These are phyloP conservation scores for Bruguiera sexangula DNA, from an alignment of 345 rosid species.

Conservation along the genomic window DNA sequence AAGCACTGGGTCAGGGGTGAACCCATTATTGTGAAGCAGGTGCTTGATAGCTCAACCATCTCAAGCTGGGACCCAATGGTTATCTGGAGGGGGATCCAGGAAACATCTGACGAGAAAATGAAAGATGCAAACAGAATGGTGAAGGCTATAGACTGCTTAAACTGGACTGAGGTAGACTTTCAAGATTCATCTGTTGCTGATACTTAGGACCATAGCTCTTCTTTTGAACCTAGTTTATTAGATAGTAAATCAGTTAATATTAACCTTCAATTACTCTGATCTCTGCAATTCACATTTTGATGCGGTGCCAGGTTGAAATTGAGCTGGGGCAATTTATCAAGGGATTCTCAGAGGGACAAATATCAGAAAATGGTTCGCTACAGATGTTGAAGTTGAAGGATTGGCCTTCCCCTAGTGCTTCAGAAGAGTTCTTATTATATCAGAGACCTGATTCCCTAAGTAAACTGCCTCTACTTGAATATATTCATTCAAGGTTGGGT, in stretches of 20 bases:
- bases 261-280: slow-evolving; percentile 11
- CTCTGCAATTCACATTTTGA: slow-evolving; percentile 8
- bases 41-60: slow-evolving; percentile 56
- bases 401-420: slow-evolving; percentile 92
- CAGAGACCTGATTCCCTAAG: slow-evolving; percentile 84
- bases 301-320: slow-evolving; percentile 62
- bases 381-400: slow-evolving; percentile 77
- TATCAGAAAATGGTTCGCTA: slow-evolving; percentile 44
- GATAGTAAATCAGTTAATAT: slow-evolving; percentile 1
- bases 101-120: slow-evolving; percentile 62
- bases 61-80: slow-evolving; percentile 79
- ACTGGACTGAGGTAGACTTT: slow-evolving; percentile 65
- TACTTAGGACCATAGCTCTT: slow-evolving; percentile 14
- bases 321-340: slow-evolving; percentile 63
- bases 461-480: slow-evolving; percentile 91
- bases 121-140: slow-evolving; percentile 61
- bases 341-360: slow-evolving; percentile 66
- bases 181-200: slow-evolving; percentile 12
- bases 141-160: slow-evolving; percentile 73
- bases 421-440: slow-evolving; percentile 84
- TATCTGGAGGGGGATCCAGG: slow-evolving; percentile 72
- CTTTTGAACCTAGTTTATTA: not conserved
- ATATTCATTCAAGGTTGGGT: slow-evolving; percentile 88
- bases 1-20: slow-evolving; percentile 77
- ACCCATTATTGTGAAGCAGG: slow-evolving; percentile 64